These are phyloP conservation scores for Blastobotrys parvus DNA, from an alignment of 805 yeast genomes.

Conservation along the genomic window DNA sequence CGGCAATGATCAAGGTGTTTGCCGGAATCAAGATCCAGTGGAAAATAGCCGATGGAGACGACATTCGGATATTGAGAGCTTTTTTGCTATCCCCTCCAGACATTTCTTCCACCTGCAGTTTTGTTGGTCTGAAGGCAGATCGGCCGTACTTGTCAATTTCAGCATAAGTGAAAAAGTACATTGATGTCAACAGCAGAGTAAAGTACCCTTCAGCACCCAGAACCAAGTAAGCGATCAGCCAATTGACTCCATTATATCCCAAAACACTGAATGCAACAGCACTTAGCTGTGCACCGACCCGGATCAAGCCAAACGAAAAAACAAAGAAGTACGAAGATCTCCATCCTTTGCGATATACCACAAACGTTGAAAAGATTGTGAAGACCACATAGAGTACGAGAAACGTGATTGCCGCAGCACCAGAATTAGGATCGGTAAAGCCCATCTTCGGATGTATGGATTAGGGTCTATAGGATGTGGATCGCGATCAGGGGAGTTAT, in stretches of 20 bases:
- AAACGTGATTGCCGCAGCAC: slow-evolving; percentile 9
- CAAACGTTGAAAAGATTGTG: slow-evolving; percentile 3
- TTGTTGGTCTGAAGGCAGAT: slow-evolving; percentile 1
- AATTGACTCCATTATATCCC: slow-evolving; percentile 4
- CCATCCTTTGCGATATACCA: slow-evolving; percentile 6
- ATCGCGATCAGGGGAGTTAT: too few relatives aligned
- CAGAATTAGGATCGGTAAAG: slow-evolving; percentile 6
- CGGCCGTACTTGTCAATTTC: not conserved
- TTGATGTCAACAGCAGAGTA: slow-evolving; percentile 10
- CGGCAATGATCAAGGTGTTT: slow-evolving; percentile 11
- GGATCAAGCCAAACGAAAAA: slow-evolving; percentile 7
- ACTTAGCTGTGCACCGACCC: slow-evolving; percentile 14
- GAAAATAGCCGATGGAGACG: slow-evolving; percentile 5
- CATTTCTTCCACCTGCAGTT: not conserved
- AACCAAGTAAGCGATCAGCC: slow-evolving; percentile 16
- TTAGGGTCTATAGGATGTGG: too few relatives aligned
- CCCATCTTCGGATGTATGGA: too few relatives aligned
- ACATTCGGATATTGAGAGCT: not conserved
- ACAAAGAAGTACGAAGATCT: slow-evolving; percentile 7
- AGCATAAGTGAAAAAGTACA: slow-evolving; percentile 6
- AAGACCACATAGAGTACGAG: slow-evolving; percentile 8
- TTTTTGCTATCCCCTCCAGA: not conserved
- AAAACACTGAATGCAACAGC: slow-evolving; percentile 9
- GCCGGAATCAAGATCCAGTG: slow-evolving; percentile 11
- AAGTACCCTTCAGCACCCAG: slow-evolving; percentile 17